Percentiles rank a stretch among this genome's conserved stretches.
phyloP scores from a whole-genome alignment of 2,329 filamentous ascomycete genomes.

The Cadophora malorum region DNA sequence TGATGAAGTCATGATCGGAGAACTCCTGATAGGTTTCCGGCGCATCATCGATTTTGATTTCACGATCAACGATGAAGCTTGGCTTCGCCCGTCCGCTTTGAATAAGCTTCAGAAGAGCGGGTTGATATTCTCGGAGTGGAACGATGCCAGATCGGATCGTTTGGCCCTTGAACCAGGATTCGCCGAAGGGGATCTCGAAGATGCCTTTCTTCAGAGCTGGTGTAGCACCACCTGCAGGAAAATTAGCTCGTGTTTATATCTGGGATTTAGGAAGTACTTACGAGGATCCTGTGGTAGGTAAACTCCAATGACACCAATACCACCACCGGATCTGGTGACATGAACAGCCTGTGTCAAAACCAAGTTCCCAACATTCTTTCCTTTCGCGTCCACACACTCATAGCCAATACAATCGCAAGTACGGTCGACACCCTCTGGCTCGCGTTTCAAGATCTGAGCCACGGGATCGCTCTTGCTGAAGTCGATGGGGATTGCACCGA shows the following conservation, averaged over 20 bases:
- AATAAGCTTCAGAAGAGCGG: constrained; percentile 1
- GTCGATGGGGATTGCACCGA: constrained; percentile 47
- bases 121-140: constrained; percentile 4
- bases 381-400: constrained; percentile 35
- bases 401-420: constrained; percentile 41
- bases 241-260: background rate
- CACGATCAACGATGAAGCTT: constrained; percentile 11
- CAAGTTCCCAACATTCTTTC: constrained; percentile 35
- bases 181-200: constrained; percentile 15
- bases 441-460: constrained; percentile 41
- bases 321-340: constrained; percentile 38
- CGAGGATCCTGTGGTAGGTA: constrained; percentile 31
- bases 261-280: background rate
- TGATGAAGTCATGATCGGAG: constrained; percentile 16
- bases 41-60: constrained; percentile 5
- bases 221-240: background rate
- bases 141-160: constrained; percentile 10
- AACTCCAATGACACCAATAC: constrained; percentile 43
- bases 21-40: constrained; percentile 13
- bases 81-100: constrained; percentile 9
- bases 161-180: constrained; percentile 14
- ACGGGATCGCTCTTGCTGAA: constrained; percentile 43
- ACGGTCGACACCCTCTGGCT: constrained; percentile 39
- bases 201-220: constrained; percentile 11
- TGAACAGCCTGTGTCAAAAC: constrained; percentile 37